Percentiles rank a stretch among this genome's conserved stretches.
Conservation (phyloP, 2,329 filamentous ascomycete species). For the Alternaria alternata region DNA sequence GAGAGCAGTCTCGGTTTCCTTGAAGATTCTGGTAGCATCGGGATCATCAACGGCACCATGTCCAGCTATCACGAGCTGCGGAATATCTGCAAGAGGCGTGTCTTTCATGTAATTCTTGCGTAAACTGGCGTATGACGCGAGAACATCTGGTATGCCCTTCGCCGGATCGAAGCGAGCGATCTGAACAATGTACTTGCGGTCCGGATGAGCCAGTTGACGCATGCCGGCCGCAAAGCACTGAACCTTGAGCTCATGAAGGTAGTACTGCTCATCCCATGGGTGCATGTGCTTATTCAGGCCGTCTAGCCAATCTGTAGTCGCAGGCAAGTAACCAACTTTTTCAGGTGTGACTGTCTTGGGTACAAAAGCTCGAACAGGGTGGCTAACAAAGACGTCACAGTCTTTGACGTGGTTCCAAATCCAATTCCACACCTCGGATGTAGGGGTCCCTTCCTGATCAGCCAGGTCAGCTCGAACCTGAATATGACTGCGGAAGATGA, state of each 20-base stretch:
- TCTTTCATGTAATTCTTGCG: slow-evolving; percentile 66
- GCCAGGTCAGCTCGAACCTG: slow-evolving; percentile 80
- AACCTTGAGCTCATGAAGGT: slow-evolving; percentile 75
- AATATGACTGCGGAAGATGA: slow-evolving; percentile 84
- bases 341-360: slow-evolving; percentile 70
- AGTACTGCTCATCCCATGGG: slow-evolving; percentile 75
- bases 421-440: slow-evolving; percentile 77
- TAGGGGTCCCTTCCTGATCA: slow-evolving; percentile 68
- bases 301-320: slow-evolving; percentile 85
- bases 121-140: slow-evolving; percentile 78
- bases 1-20: slow-evolving; percentile 73
- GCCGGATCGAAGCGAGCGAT: slow-evolving; percentile 84
- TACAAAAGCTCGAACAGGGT: slow-evolving; percentile 79
- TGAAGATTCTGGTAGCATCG: slow-evolving; percentile 75
- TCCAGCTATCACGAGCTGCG: slow-evolving; percentile 79
- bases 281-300: slow-evolving; percentile 79
- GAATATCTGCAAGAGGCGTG: slow-evolving; percentile 59
- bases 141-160: slow-evolving; percentile 80
- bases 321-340: slow-evolving; percentile 78
- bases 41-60: slow-evolving; percentile 85
- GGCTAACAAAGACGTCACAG: slow-evolving; percentile 82
- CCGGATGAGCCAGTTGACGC: slow-evolving; percentile 66
- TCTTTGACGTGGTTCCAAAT: slow-evolving; percentile 75
- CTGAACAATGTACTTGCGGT: slow-evolving; percentile 77
- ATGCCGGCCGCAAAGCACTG: slow-evolving; percentile 68